These are phyloP conservation scores for Carex littledalei DNA, from an alignment of 176 grass and related monocot genomes.

Conservation along the genomic window DNA sequence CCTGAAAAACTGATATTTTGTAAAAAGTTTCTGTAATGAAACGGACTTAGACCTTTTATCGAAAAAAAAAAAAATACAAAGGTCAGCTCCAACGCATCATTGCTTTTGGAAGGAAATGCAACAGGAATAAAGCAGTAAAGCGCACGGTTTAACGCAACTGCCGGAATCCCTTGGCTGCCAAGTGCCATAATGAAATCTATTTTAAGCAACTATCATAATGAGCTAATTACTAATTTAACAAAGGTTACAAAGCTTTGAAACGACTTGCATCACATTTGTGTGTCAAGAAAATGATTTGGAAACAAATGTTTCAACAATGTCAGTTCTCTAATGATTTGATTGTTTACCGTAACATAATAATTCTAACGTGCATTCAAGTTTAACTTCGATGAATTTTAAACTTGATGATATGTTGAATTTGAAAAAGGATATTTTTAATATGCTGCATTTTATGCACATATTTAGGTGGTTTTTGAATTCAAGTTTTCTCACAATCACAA, in stretches of 20 bases:
- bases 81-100: not conserved
- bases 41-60: too few species aligned
- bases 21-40: too few species aligned
- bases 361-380: too few species aligned
- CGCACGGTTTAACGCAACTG: not conserved
- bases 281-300: not conserved
- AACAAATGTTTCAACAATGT: not conserved
- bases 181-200: not conserved
- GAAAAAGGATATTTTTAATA: too few species aligned
- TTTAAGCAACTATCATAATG: not conserved
- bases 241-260: not conserved
- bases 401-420: too few species aligned
- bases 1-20: too few species aligned
- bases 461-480: too few species aligned
- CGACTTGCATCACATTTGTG: not conserved
- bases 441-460: too few species aligned
- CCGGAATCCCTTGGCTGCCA: not conserved
- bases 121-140: not conserved
- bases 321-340: not conserved
- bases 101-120: not conserved
- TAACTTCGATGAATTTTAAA: too few species aligned
- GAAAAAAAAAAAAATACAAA: too few species aligned
- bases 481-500: too few species aligned
- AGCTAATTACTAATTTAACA: not conserved
- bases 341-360: not conserved